Percentiles rank a stretch among this genome's conserved stretches.
phyloP scores from a whole-genome alignment of 2,329 filamentous ascomycete genomes.

The Colletotrichum tofieldiae region DNA sequence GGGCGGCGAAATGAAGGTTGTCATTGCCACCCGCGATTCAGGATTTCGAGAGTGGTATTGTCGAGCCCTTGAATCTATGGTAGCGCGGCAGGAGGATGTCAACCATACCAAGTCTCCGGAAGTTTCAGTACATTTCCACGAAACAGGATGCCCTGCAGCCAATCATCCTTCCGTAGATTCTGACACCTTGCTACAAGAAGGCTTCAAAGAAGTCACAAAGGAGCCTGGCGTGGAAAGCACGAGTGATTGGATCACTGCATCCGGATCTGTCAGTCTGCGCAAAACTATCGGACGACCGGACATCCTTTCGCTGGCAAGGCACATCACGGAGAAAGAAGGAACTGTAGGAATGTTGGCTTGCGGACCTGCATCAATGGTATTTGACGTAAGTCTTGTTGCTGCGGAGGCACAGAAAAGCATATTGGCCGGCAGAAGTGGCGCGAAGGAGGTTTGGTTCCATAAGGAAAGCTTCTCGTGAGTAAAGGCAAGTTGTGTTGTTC shows the following conservation, averaged over 20 bases:
- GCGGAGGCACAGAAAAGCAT: conserved; percentile 43
- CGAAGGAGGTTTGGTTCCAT: conserved; percentile 47
- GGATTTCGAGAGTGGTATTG: conserved; percentile 35
- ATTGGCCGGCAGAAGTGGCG: neutral
- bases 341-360: conserved; percentile 47
- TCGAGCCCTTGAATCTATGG: conserved; percentile 15
- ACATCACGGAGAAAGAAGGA: conserved; percentile 3
- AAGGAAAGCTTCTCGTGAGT: conserved; percentile 47
- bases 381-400: conserved; percentile 44
- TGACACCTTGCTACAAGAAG: neutral
- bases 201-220: conserved; percentile 4
- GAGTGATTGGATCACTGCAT: neutral
- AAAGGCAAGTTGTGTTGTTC: too few species aligned
- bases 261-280: neutral
- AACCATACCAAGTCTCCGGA: neutral
- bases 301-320: conserved; percentile 23
- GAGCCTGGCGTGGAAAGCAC: conserved; percentile 1
- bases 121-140: conserved; percentile 2
- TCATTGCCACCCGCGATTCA: conserved; percentile 31
- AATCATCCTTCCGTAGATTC: neutral
- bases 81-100: neutral
- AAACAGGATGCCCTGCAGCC: neutral
- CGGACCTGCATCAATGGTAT: conserved; percentile 47
- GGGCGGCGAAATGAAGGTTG: conserved; percentile 33
- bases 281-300: conserved; percentile 43